A percentile compares a stretch with the other conserved stretches of the same genome.
Conservation (phyloP, 495 filamentous ascomycete genomes). For the Xylaria palmicola region DNA sequence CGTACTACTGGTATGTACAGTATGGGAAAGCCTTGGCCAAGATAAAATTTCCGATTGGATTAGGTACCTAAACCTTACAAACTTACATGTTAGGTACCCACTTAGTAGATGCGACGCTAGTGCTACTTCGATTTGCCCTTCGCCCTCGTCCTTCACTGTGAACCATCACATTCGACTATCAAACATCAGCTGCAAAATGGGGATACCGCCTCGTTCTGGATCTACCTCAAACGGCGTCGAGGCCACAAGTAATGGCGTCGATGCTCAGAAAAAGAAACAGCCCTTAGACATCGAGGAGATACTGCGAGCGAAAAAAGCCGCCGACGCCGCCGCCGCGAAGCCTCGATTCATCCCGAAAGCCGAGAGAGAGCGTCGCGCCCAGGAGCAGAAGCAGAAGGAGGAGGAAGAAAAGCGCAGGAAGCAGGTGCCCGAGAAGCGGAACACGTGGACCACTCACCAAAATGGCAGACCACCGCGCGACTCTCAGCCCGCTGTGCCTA, state of each 20-base stretch:
- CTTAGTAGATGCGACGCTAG: neutral
- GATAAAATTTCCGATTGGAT: neutral
- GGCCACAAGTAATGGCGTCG: conserved; percentile 12
- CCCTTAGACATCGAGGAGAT: conserved; percentile 50
- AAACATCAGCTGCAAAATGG: conserved; percentile 16
- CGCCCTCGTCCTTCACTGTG: neutral
- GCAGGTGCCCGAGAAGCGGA: conserved; percentile 29
- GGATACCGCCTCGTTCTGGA: conserved; percentile 28
- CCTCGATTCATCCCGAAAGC: conserved; percentile 92
- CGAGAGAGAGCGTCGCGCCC: conserved; percentile 78
- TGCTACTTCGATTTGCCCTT: conserved; percentile 1
- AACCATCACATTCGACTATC: neutral
- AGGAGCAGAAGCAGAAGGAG: conserved; percentile 82
- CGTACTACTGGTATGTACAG: too few species aligned
- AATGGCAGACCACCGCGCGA: conserved; percentile 30
- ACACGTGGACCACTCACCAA: conserved; percentile 18
- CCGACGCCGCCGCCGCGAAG: conserved; percentile 54
- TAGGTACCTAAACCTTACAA: too few species aligned
- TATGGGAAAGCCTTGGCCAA: neutral
- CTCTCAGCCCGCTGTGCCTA: conserved; percentile 53
- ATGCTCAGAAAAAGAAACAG: conserved; percentile 28
- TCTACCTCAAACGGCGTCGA: conserved; percentile 19
- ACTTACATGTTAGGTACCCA: neutral
- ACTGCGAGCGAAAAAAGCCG: conserved; percentile 46
- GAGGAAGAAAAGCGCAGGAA: conserved; percentile 64